Conservation (phyloP, 225 moss, liverwort and hornwort species). For the Pleurozium schreberi region DNA sequence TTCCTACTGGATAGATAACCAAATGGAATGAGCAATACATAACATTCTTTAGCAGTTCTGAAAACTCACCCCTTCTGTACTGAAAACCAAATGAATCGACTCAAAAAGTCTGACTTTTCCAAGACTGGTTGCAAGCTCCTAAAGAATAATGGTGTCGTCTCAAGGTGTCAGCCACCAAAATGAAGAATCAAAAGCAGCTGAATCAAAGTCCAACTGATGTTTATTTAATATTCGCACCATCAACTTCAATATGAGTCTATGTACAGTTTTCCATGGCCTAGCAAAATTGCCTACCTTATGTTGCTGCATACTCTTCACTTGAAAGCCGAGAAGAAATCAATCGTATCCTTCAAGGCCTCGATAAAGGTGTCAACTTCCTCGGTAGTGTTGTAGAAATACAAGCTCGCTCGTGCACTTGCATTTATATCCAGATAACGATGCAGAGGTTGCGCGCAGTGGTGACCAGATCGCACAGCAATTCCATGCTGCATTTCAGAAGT, state of each 20-base stretch:
- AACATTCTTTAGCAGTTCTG: background rate
- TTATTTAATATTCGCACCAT: background rate
- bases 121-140: background rate
- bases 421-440: conserved; percentile 67
- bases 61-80: background rate
- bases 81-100: background rate
- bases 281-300: background rate
- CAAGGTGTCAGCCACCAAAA: background rate
- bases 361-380: conserved; percentile 72
- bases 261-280: background rate
- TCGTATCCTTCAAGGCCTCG: conserved; percentile 63
- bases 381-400: conserved; percentile 90
- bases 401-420: conserved; percentile 73
- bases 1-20: background rate
- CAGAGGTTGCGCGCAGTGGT: conserved; percentile 93
- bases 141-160: background rate
- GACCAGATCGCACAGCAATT: conserved; percentile 82
- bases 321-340: conserved; percentile 53
- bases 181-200: background rate
- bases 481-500: conserved; percentile 50
- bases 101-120: background rate
- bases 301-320: background rate
- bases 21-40: background rate
- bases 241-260: background rate
- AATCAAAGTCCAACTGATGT: background rate